A percentile compares a stretch with the other conserved stretches of the same genome.
These are phyloP conservation scores for Tolypocladium tropicale DNA, from an alignment of 2,329 filamentous ascomycete species.

Conservation along the genomic window DNA sequence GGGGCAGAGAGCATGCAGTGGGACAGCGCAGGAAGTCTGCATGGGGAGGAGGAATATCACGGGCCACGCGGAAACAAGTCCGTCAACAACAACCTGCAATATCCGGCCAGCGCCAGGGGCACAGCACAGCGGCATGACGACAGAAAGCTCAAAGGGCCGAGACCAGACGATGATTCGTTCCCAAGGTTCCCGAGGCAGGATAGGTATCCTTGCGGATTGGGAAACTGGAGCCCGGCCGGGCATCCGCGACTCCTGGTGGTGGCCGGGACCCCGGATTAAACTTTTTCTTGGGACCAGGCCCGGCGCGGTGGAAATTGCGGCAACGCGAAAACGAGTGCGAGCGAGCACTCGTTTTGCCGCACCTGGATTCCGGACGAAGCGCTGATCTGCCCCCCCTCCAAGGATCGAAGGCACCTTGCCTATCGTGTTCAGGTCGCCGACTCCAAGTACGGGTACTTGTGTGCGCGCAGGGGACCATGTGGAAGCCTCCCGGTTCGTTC, in stretches of 20 bases:
- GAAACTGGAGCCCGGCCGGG: neutral
- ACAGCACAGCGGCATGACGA: neutral
- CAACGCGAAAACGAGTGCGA: too few relatives aligned
- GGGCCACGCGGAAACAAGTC: too few relatives aligned
- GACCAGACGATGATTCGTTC: neutral
- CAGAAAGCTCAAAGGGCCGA: neutral
- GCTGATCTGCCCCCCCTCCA: too few relatives aligned
- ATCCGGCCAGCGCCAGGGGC: neutral
- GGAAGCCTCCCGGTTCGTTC: neutral
- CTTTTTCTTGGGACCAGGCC: slow-evolving; percentile 1
- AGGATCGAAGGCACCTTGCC: too few relatives aligned
- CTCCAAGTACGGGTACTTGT: too few relatives aligned
- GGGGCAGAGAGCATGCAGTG: neutral
- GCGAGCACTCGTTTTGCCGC: neutral
- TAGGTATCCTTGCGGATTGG: neutral
- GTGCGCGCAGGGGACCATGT: too few relatives aligned
- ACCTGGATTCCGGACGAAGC: neutral
- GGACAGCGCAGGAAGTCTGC: neutral
- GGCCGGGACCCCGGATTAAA: neutral
- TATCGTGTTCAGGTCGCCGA: neutral
- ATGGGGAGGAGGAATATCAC: too few relatives aligned
- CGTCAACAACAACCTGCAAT: too few relatives aligned
- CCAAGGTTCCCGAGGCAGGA: neutral
- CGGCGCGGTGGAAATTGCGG: slow-evolving; percentile 2
- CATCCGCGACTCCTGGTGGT: neutral